Evolutionary conservation across 768 basidiomycete genomes (phyloP).

Genomic region (Kwoniella dendrophila): DNA sequence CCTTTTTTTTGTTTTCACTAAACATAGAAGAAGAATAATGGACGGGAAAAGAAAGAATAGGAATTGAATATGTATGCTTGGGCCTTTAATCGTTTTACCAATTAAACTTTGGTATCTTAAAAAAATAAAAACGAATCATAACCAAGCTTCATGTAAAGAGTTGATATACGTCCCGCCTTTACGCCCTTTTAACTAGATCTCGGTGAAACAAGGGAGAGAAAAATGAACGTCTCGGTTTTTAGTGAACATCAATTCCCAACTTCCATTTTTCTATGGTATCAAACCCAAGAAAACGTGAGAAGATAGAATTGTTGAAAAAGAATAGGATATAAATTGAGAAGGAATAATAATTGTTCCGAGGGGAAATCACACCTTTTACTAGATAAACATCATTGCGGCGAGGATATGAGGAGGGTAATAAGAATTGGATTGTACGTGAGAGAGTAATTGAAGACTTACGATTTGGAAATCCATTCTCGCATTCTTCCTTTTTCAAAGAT

Average conservation of each 20-base stretch:
- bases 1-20: too few relatives aligned
- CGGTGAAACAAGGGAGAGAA: constrained; percentile 21
- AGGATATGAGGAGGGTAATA: neutral
- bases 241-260: neutral
- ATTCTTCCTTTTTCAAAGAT: too few relatives aligned
- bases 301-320: constrained; percentile 3
- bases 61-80: constrained; percentile 20
- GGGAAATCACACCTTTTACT: constrained; percentile 48
- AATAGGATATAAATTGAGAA: constrained; percentile 1
- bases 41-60: neutral
- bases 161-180: constrained; percentile 43
- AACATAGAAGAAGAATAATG: too few relatives aligned
- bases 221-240: constrained; percentile 29
- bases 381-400: constrained; percentile 44
- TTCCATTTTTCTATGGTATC: neutral
- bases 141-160: constrained; percentile 9
- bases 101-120: constrained; percentile 13
- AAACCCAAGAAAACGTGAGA: neutral
- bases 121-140: constrained; percentile 26
- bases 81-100: constrained; percentile 32
- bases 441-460: too few relatives aligned
- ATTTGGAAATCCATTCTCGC: too few relatives aligned
- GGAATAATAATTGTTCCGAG: too few relatives aligned
- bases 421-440: neutral
- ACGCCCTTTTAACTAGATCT: constrained; percentile 26